Base-by-base conservation (phyloP, 306 rosid species). In the Dryas alaskensis region DNA sequence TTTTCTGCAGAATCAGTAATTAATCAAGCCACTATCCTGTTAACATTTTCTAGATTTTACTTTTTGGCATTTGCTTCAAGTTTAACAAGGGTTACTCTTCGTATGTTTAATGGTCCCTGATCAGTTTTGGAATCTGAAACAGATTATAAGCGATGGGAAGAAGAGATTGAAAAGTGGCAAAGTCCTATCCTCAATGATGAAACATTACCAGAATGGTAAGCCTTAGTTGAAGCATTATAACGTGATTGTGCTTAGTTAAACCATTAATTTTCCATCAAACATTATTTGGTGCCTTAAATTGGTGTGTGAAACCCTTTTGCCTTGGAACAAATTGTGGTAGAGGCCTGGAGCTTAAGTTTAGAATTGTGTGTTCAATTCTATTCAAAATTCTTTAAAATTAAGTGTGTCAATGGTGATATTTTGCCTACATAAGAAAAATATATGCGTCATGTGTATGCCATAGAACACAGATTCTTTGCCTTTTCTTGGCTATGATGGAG, bases 111-210 rank as follows among this genome's bases (percentile, higher is more conserved):
- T 59, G 73, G 74, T 27, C 10, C 44, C 75, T 83, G 45, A 54
- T 55, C 19, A 17, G 42, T 82, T 78, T 78, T 78, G 47, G 78
- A 76, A 81, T 74, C 47, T 51, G 73, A 52, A 76, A 78, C 92
- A 92, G 96, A 82, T 84, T 94, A 94, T 76, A 92, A 87, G 78
- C 90, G 80, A 72, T 94, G 99, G 99, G 99, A 94, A 87, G 97
- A 92, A 85, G 96, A 92, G 71, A 94, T 94, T 79, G 97, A 92
- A 77, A 87, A 78, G 64, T 92, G 99, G 99, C 99, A 94, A 75
- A 79, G 51, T 54, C 99, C 97, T 75, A 75, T 94, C 81, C 97
- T 94, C 73, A 82, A 74, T 79, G 97, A 94, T 74, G 89, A 81
- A 70, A 84, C 73, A 72, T 83, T 94, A 51, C 97, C 97, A 25